Conservation (phyloP, 108 stramenopile genomes). For the Cyclotella atomus region DNA sequence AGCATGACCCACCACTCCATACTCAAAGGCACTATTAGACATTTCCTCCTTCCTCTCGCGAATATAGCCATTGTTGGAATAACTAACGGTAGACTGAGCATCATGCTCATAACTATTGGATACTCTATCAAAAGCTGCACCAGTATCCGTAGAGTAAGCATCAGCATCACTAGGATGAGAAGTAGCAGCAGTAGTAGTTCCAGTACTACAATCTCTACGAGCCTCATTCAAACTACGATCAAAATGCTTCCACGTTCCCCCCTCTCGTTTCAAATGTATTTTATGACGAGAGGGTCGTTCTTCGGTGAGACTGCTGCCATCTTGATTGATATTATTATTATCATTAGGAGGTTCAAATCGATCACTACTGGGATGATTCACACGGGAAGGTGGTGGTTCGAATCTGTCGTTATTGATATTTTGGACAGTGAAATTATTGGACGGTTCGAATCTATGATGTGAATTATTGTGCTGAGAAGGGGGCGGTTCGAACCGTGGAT, state of each 20-base stretch:
- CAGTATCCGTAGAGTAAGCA: too few relatives aligned
- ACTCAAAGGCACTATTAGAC: not conserved
- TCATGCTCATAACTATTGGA: too few relatives aligned
- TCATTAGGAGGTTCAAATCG: not conserved
- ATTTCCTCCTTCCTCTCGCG: not conserved
- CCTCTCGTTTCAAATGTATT: slow-evolving; percentile 5
- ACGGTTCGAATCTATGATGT: not conserved
- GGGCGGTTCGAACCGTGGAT: slow-evolving; percentile 4
- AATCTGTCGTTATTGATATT: not conserved
- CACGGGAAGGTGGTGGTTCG: not conserved
- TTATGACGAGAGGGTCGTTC: not conserved
- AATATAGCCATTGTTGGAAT: too few relatives aligned
- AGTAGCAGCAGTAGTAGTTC: too few relatives aligned
- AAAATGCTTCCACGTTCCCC: slow-evolving; percentile 1
- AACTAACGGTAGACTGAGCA: too few relatives aligned
- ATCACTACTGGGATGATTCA: too few relatives aligned
- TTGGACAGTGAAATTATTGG: not conserved
- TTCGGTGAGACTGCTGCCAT: too few relatives aligned
- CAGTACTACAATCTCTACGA: not conserved
- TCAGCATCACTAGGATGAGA: too few relatives aligned
- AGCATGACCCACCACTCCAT: too few relatives aligned
- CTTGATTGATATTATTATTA: not conserved
- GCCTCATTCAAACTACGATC: slow-evolving; percentile 1
- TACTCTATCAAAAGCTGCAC: too few relatives aligned
- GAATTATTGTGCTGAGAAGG: not conserved